These are phyloP conservation scores for Stentor roeselii DNA, from an alignment of 73 alveolate genomes.

Conservation along the genomic window DNA sequence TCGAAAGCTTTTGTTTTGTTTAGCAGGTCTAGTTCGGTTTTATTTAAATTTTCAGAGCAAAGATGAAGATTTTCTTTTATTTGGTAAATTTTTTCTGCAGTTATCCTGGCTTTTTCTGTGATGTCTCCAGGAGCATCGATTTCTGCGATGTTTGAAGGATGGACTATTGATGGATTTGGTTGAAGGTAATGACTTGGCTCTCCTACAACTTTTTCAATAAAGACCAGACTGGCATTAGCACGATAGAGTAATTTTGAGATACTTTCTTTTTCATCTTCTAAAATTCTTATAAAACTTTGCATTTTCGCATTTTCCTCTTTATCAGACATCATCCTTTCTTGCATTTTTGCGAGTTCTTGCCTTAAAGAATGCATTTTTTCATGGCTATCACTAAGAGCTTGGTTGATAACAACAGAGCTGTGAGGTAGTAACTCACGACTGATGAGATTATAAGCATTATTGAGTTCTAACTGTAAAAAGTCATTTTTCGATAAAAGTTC, in stretches of 20 bases:
- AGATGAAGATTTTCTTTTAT: not conserved
- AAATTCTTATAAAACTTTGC: not conserved
- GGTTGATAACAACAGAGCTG: not conserved
- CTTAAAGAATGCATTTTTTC: constrained; percentile 6
- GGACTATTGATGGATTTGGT: too few relatives aligned
- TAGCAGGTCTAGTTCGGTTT: not conserved
- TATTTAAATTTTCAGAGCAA: not conserved
- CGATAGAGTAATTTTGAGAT: not conserved
- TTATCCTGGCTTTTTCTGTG: not conserved
- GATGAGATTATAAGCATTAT: not conserved
- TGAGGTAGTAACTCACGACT: constrained; percentile 4
- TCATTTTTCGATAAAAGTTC: not conserved
- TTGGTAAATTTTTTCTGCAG: not conserved
- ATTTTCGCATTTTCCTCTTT: not conserved
- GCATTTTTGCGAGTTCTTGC: not conserved
- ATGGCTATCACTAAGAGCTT: not conserved
- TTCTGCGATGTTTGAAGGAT: not conserved
- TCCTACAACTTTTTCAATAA: not conserved
- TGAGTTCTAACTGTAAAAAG: not conserved
- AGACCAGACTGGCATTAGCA: not conserved
- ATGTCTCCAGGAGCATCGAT: too few relatives aligned
- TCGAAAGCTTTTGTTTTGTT: not conserved
- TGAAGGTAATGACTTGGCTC: too few relatives aligned
- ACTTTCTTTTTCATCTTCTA: constrained; percentile 3
- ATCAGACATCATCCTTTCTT: not conserved